Evolutionary conservation across 2,329 filamentous ascomycete species (phyloP).

Genomic region (Didymosphaeria variabile): DNA sequence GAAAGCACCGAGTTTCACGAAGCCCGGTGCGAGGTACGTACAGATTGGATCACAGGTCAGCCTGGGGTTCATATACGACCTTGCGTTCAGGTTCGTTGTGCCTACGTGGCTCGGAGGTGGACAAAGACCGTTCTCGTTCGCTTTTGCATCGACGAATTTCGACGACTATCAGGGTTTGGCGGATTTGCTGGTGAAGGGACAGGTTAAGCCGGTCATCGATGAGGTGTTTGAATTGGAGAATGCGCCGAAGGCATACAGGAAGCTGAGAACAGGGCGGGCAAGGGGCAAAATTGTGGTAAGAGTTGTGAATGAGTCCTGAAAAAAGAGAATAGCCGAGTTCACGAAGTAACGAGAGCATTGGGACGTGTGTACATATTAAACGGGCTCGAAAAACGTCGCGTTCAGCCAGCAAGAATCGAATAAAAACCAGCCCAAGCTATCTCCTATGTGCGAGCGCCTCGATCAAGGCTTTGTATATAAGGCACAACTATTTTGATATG

Average conservation of each 20-base stretch:
- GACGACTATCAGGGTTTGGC: conserved; percentile 49
- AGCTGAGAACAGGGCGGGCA: conserved; percentile 63
- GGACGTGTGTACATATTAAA: too few relatives aligned
- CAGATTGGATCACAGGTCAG: not conserved
- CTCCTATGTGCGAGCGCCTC: too few relatives aligned
- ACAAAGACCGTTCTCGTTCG: not conserved
- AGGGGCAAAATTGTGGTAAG: conserved; percentile 67
- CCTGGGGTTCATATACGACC: not conserved
- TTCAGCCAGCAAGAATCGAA: too few relatives aligned
- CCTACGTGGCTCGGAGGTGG: not conserved
- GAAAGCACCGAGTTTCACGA: not conserved
- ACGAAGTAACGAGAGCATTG: too few relatives aligned
- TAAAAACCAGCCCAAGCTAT: too few relatives aligned
- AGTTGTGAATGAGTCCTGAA: not conserved
- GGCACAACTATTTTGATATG: too few relatives aligned
- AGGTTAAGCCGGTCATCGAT: conserved; percentile 66
- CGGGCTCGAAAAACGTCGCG: too few relatives aligned
- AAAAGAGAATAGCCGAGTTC: too few relatives aligned
- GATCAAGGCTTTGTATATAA: too few relatives aligned
- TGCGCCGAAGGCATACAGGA: conserved; percentile 65
- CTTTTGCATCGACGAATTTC: not conserved
- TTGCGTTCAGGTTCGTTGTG: not conserved
- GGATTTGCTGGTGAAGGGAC: conserved; percentile 65
- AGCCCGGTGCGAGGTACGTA: not conserved
- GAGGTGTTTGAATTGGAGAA: conserved; percentile 65